Evolutionary conservation across 257 asterid genomes (phyloP).

Genomic region (Solanum lycopersicoides): DNA sequence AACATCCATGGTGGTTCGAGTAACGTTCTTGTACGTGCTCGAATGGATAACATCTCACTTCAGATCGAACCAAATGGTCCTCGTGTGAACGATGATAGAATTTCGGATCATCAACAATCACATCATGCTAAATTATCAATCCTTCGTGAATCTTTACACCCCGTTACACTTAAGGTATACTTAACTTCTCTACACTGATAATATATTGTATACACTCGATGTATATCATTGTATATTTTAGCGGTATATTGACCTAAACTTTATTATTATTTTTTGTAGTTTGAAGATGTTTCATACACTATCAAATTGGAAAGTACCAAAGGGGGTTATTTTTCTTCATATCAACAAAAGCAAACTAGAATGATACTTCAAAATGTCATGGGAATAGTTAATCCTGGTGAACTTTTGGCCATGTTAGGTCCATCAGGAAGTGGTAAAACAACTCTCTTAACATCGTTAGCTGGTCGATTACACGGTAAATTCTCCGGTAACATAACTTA

Average conservation of each 20-base stretch:
- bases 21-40: conserved; percentile 4
- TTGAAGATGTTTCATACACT: conserved; percentile 62
- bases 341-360: conserved; percentile 31
- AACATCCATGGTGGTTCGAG: conserved; percentile 16
- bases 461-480: conserved; percentile 56
- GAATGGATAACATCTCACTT: conserved; percentile 14
- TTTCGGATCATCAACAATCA: not conserved
- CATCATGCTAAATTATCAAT: conserved; percentile 20
- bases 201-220: not conserved
- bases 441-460: conserved; percentile 63
- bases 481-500: conserved; percentile 50
- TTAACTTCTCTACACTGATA: not conserved
- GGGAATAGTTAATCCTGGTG: conserved; percentile 69
- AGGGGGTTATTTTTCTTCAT: conserved; percentile 19
- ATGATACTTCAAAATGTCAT: conserved; percentile 39
- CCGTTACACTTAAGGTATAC: conserved; percentile 55
- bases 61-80: conserved; percentile 40
- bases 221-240: not conserved
- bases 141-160: conserved; percentile 38
- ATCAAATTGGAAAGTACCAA: conserved; percentile 15
- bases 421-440: conserved; percentile 97
- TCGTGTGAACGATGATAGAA: conserved; percentile 16
- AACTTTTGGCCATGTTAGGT: conserved; percentile 79
- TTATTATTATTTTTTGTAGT: conserved; percentile 19
- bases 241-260: not conserved